Evolutionary conservation across 108 stramenopile species (phyloP), one percentile per base, ranked within the genome.

Genomic region (Nitzschia palea): DNA sequence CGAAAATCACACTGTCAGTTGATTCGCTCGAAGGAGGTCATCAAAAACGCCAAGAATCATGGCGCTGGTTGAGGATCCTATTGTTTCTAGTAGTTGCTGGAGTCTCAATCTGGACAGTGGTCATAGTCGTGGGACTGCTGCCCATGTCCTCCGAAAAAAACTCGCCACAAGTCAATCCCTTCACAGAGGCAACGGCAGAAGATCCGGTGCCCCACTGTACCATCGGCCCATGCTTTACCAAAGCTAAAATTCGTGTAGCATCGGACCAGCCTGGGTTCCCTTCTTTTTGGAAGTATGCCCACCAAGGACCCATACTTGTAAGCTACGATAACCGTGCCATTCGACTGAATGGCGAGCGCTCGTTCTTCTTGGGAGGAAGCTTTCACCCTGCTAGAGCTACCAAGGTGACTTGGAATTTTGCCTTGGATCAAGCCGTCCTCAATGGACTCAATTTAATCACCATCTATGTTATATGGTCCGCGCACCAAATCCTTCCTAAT

Each of bases 371-470:
- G 18, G 67, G 64, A 28, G 83, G 83, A 5, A 81, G 80, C 36
- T 70, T 84, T 68, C 83, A 84, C 63, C 83, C 83, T 15, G 44
- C 52, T 18, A 58, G 83, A 27, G 73, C 77, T 0, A 80, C 83
- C 5, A 52, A 32, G 2, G 23, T 9, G 12, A 76, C 77, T 2
- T 84, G 83, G 83, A 55, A 66, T 9, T 44, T 32, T 17, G 79
- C 77, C 10, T 36, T 84, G 43, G 80, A 81, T 32, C 47, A 81
- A 47, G 80, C 79, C 27, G 83, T 84, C 17, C 17, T 42, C n/a
- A 67, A 71, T 55, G 80, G 80, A 2, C 56, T 84, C 36, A 84
- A 84, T 54, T 45, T 84, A 61, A 72, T 84, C n/a, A 84, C 83
- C 1, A 70, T 84, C 27, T 84, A 84, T 33, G 67, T 80, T 0